Evolutionary conservation across 441 rosid species (phyloP), one percentile per base, ranked within the genome.

Genomic region (Adansonia rubrostipa): DNA sequence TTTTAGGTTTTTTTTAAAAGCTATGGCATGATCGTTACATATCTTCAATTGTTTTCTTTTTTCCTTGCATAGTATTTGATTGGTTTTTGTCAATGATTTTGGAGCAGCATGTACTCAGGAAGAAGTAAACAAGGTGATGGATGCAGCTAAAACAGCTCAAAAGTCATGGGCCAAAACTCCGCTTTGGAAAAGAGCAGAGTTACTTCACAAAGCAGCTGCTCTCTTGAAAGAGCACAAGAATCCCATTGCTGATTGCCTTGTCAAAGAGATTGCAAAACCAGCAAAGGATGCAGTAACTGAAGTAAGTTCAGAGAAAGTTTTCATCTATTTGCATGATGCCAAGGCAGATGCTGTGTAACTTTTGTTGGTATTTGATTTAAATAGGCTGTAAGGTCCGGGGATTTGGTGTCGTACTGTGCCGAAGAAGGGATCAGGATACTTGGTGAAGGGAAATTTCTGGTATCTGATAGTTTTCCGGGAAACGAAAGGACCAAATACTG

Each of bases 401-500:
- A 96, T 87, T 86, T 96, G 81, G 85, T 96, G 47, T 96, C 99
- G 24, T 96, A 94, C 75, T 86, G 91, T 79, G 98, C 97, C 17
- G 98, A 96, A 88, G 99, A 96, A 77, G 99, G 98, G 40, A 98
- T 96, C 14, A 86, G 98, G 86, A 89, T 94, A 81, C 88, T 96
- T 11, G 99, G 98, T 82, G 97, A 96, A 79, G 99, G 99, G 40
- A 92, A 89, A 81, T 92, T 94, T 76, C 82, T 96, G 80, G 88
- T 96, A 3, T 96, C 99, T 17, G 98, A 96, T 81, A 93, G 97
- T 79, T 96, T 96, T 84, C 98, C 97, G 0, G 99, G 99, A 24
- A 93, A 96, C 75, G 97, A 93, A 65, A 92, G 99, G 82, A 92
- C 98, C 75, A 96, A 96, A 88, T 96, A 93, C 84, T 96, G 99